Evolutionary conservation across 1,284 basidiomycete genomes (phyloP).

Genomic region (Phaffia rhodozyma): DNA sequence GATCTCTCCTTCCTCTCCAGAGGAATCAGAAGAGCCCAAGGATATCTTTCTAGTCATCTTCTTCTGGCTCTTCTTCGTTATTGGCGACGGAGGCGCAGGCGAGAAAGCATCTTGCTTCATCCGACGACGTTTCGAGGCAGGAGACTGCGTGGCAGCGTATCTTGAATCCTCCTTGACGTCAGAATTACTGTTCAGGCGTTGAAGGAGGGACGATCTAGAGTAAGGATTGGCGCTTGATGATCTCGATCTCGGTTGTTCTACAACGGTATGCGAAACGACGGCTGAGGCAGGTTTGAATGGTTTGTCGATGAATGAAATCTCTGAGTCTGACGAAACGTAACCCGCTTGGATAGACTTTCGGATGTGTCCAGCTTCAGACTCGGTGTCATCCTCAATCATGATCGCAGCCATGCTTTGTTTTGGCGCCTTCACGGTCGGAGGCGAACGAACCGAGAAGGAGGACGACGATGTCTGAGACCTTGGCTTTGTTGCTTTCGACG

Average conservation of each 20-base stretch:
- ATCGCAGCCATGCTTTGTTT: slow-evolving; percentile 4
- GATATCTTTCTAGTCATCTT: background rate
- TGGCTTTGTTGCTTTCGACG: background rate
- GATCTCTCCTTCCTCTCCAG: slow-evolving; percentile 17
- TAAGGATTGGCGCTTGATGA: background rate
- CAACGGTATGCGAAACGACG: background rate
- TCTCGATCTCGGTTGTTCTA: background rate
- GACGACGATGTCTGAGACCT: background rate
- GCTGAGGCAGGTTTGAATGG: slow-evolving; percentile 3
- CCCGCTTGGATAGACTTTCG: background rate
- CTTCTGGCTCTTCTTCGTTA: background rate
- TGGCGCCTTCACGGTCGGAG: background rate
- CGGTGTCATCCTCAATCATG: slow-evolving; percentile 2
- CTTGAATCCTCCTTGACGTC: background rate
- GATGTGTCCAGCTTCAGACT: background rate
- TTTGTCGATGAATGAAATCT: slow-evolving; percentile 5
- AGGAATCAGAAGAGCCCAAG: background rate
- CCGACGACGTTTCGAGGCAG: slow-evolving; percentile 6
- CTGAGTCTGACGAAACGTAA: slow-evolving; percentile 2
- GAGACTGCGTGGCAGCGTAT: background rate
- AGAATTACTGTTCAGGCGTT: background rate
- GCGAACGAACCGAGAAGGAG: background rate
- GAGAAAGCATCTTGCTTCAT: slow-evolving; percentile 7
- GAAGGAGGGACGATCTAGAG: background rate
- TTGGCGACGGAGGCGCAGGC: background rate